Conservation (phyloP, 2,329 filamentous ascomycete genomes). For the Aspergillus sp. region DNA sequence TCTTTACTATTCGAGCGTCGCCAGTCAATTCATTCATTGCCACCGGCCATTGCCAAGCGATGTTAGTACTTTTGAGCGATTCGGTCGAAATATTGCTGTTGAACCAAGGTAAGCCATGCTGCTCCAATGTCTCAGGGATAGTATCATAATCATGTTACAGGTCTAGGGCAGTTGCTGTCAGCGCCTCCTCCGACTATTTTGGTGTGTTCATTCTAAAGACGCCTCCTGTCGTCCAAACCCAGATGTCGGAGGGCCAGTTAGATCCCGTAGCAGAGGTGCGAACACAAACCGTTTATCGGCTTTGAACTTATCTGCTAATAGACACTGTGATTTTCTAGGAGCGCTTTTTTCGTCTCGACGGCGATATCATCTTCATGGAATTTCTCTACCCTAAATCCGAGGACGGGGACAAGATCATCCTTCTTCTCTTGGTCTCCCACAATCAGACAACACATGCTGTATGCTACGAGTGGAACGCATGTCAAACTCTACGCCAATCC, state of each 20-base stretch:
- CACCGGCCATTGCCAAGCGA: conserved; percentile 60
- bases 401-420: conserved; percentile 70
- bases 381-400: conserved; percentile 73
- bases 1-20: conserved; percentile 60
- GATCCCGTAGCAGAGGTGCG: conserved; percentile 60
- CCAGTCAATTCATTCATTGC: conserved; percentile 62
- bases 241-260: conserved; percentile 53
- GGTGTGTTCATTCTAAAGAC: conserved; percentile 69
- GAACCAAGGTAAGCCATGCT: conserved; percentile 66
- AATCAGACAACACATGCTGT: conserved; percentile 48
- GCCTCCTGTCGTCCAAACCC: conserved; percentile 50
- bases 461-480: conserved; percentile 56
- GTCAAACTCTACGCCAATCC: conserved; percentile 24
- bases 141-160: conserved; percentile 25
- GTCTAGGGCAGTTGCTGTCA: conserved; percentile 63
- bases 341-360: conserved; percentile 57
- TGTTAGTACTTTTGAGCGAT: conserved; percentile 52
- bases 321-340: conserved; percentile 33
- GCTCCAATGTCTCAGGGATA: neutral
- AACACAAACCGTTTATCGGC: neutral
- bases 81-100: conserved; percentile 69
- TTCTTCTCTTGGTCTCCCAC: conserved; percentile 62
- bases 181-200: conserved; percentile 68
- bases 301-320: conserved; percentile 15
- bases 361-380: conserved; percentile 80